Evolutionary conservation across 1,284 basidiomycete species (phyloP).

Genomic region (Schizophyllum commune): DNA sequence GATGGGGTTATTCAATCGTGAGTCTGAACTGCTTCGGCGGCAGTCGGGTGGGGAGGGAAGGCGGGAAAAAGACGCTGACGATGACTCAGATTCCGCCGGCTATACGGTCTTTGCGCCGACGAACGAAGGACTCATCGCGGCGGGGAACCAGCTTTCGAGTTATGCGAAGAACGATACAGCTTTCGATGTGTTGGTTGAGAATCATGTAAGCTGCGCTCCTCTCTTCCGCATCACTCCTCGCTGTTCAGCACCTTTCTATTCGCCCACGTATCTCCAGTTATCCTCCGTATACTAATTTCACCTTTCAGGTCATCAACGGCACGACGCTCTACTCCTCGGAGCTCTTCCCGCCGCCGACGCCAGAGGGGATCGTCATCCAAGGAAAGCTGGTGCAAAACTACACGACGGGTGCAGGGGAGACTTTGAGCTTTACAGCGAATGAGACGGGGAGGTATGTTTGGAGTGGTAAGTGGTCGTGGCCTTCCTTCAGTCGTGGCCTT

Average conservation of each 20-base stretch:
- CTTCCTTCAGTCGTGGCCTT: too few species aligned
- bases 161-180: conserved; percentile 40
- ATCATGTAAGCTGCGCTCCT: conserved; percentile 39
- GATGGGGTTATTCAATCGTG: conserved; percentile 15
- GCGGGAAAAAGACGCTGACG: too few species aligned
- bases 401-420: conserved; percentile 56
- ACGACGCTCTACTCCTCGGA: conserved; percentile 58
- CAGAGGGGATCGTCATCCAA: conserved; percentile 2
- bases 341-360: conserved; percentile 18
- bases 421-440: conserved; percentile 48
- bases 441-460: conserved; percentile 55
- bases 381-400: conserved; percentile 20
- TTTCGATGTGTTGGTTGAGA: conserved; percentile 40
- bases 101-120: conserved; percentile 68
- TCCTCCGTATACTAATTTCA: too few species aligned
- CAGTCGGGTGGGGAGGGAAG: too few species aligned
- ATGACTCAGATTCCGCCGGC: conserved; percentile 28
- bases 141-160: conserved; percentile 21
- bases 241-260: neutral
- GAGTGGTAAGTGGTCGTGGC: conserved; percentile 28
- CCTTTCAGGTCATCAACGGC: conserved; percentile 69
- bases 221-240: conserved; percentile 11
- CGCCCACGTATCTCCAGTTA: conserved; percentile 5
- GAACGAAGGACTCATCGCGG: conserved; percentile 40
- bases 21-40: neutral